Base-by-base conservation (phyloP, 164 flowering plant genomes). In the Dillenia suffruticosa region DNA sequence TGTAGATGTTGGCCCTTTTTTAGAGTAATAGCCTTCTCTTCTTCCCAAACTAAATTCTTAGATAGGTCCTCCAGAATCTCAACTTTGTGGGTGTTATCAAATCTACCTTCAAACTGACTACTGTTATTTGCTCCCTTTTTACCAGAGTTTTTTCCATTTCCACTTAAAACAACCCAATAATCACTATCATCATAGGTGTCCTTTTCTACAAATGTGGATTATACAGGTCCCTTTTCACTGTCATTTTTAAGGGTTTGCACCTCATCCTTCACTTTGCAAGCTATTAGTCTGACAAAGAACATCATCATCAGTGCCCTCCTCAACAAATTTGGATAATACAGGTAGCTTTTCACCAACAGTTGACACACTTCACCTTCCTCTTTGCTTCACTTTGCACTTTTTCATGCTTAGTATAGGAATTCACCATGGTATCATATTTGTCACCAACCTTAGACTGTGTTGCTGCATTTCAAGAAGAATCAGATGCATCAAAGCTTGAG, bases 151-250 rank as follows among this genome's bases (percentile, higher is more conserved):
- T 61, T 63, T 24, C 58, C 58, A 61, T 57, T 54, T 26, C 52
- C 45, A 26, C 77, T 76, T 67, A 81, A n/a, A 66, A 81, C 61
- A 3, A 70, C 72, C 73, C 83, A 81, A 56, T 71, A 79, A 59
- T 79, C 84, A 51, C 62, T 74, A 19, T 70, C 78, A 5, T 71
- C 80, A 32, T 32, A 4, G 40, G 6, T 32, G 7, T 79, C 79
- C 14, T 68, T 69, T 24, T 66, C 70, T 3, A 69, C 64, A 46
- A 48, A 61, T 9, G 14, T 56, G 15, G 70, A 67, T 43, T 62
- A 61, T 2, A 56, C 63, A 1, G 40, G 48, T 49, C 5, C 40
- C 8, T 45, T 59, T 45, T 61, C 58, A 51, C 14, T 16, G 47
- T 13, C 32, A 40, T 54, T 48, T 54, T 59, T 62, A 16, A n/a